Base-by-base conservation (phyloP, 306 rosid genomes). In the Spatholobus suberectus region DNA sequence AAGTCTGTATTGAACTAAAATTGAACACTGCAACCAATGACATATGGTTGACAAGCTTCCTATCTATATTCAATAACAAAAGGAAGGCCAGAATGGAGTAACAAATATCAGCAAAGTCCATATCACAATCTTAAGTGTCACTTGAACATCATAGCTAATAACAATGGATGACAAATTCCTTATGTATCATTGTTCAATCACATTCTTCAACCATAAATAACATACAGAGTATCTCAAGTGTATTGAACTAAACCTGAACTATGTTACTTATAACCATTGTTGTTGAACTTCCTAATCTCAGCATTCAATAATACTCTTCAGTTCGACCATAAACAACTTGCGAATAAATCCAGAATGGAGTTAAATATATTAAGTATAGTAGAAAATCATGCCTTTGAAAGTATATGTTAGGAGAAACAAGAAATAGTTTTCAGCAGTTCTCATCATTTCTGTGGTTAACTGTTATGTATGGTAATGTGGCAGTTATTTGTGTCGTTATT, bases 131-230 rank as follows among this genome's bases (percentile, higher is more conserved):
- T 70, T 24, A 70, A 41, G 8, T 27, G 23, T 27, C 11, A 61
- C 15, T 18, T 13, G 32, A 26, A 69, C 13, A 9, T 20, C 32
- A 59, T 12, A 29, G 63, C 29, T n/a, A 54, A 23, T 37, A 24
- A 35, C 9, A 43, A 40, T 24, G 20, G 70, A 40, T 76, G 44
- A 59, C 8, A 14, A 23, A 58, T 32, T 20, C 34, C 40, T 7
- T 11, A 18, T 43, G 41, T 58, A 55, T 38, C 32, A 10, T 32
- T 74, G 5, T 55, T 40, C 70, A 70, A 49, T 20, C 49, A 27
- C 62, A 10, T 38, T 70, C 23, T 34, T 35, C 79, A 75, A 75
- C 68, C 26, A 58, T 40, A 57, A 40, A 41, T 58, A 58, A 38
- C n/a, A 74, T 72, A 70, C 27, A 73, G 27, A n/a, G 32, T n/a